Base-by-base conservation (phyloP, 805 yeast species). In the Cyberlindnera maritima region DNA sequence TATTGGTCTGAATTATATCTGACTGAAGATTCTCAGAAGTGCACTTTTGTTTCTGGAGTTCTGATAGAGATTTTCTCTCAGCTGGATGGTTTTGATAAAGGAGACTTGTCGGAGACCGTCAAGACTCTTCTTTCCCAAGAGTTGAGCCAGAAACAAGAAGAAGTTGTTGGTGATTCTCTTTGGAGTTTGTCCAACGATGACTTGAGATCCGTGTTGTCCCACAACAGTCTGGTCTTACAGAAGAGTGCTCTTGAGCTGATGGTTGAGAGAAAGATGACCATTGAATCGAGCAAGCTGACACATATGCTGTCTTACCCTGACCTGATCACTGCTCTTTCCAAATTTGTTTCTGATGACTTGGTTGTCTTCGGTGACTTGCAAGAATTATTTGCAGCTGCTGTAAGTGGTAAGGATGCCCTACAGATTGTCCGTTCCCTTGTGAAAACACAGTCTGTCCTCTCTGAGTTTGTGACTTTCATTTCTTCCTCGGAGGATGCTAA, bases 61-160 rank as follows among this genome's bases (percentile, higher is more conserved):
- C 41, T 74, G n/a, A 57, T 61, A 41, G 74, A 72, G 43, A 58
- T 75, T 2, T 64, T 66, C 34, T 56, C 60, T 9, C 72, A 68
- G 45, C 49, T 71, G 15, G 52, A 41, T 11, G 41, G 33, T 4
- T 54, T 61, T 36, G 46, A 55, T 8, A 15, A 25, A 2, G 11
- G 37, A 6, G 58, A 58, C 3, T 50, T 58, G 19, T 45, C 56
- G 3, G 20, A 17, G 3, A 40, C 17, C 14, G 56, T 58, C 7
- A 36, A 44, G 19, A 41, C 39, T 18, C 43, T 41, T 11, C 49
- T 56, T 8, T 9, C 18, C 3, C 13, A 7, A 9, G 36, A 36
- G 12, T 46, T 46, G 13, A 37, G 44, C 15, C 43, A 51, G 12
- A 57, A 49, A 1, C 47, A 64, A 5, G 43, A 57, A 10, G 46